Evolutionary conservation across 371 early-diverging fungal species (phyloP).

Genomic region (Mucor saturninus): DNA sequence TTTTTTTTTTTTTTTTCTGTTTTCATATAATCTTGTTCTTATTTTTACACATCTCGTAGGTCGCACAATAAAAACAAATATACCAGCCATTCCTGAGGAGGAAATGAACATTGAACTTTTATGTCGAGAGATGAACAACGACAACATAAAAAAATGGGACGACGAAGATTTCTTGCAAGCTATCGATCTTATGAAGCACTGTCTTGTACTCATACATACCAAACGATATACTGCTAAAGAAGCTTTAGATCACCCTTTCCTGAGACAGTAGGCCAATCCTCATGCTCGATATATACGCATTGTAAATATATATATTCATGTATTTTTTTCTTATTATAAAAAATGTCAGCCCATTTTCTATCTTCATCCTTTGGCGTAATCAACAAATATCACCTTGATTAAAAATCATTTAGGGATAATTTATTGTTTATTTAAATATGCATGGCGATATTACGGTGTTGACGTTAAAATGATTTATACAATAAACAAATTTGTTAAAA

Average conservation of each 20-base stretch:
- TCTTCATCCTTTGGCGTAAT: not conserved
- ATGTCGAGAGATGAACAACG: conserved; percentile 11
- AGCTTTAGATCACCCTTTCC: conserved; percentile 62
- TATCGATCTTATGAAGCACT: conserved; percentile 50
- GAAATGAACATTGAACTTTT: conserved; percentile 22
- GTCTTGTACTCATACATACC: conserved; percentile 52
- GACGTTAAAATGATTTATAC: not conserved
- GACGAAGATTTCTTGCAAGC: conserved; percentile 38
- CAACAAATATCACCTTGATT: not conserved
- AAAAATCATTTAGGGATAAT: not conserved
- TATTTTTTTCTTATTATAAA: no score
- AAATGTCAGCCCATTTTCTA: not conserved
- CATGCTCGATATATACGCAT: not conserved
- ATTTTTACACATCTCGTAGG: conserved; percentile 3
- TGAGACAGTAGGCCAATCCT: not conserved
- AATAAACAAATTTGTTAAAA: conserved; percentile 1
- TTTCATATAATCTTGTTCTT: no score
- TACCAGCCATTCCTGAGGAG: conserved; percentile 58
- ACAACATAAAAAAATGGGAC: conserved; percentile 21
- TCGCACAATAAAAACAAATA: conserved; percentile 58
- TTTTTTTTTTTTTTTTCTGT: no score
- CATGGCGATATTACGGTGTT: no score
- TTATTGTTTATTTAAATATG: not conserved
- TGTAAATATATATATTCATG: conserved; percentile 3
- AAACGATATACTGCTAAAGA: conserved; percentile 62